These are phyloP conservation scores for Hericium erinaceus DNA, from an alignment of 768 basidiomycete species.

Conservation along the genomic window DNA sequence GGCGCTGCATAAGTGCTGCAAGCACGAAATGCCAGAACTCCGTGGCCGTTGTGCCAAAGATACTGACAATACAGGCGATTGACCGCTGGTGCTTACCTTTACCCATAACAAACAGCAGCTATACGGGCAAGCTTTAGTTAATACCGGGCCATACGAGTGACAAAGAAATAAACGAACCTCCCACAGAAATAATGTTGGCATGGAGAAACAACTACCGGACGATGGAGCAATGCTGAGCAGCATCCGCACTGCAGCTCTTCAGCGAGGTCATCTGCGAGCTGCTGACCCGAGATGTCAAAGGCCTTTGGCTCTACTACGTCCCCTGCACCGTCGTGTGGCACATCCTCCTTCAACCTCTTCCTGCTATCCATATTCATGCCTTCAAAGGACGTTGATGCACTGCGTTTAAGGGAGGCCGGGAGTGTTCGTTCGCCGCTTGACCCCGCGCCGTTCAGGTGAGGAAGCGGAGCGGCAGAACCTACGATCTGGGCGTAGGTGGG, in stretches of 20 bases:
- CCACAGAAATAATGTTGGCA: slow-evolving; percentile 92
- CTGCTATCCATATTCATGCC: slow-evolving; percentile 1
- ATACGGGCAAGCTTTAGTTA: slow-evolving; percentile 4
- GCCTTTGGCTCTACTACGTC: slow-evolving; percentile 5
- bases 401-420: slow-evolving; percentile 10
- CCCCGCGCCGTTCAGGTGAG: slow-evolving; percentile 17
- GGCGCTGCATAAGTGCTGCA: not conserved
- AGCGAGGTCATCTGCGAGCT: slow-evolving; percentile 52
- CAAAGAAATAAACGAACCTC: slow-evolving; percentile 39
- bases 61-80: not conserved
- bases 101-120: slow-evolving; percentile 84
- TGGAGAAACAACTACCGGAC: slow-evolving; percentile 72
- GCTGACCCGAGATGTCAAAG: slow-evolving; percentile 15
- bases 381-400: slow-evolving; percentile 12
- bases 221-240: slow-evolving; percentile 74
- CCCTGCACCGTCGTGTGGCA: slow-evolving; percentile 3
- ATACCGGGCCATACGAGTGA: not conserved
- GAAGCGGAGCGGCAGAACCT: slow-evolving; percentile 24
- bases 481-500: not conserved
- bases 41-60: too few relatives aligned
- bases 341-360: slow-evolving; percentile 14
- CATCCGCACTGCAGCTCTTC: slow-evolving; percentile 81
- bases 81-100: slow-evolving; percentile 44
- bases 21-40: too few relatives aligned
- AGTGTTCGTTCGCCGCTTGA: not conserved